Evolutionary conservation across 257 asterid genomes (phyloP), one percentile per base, ranked within the genome.

Genomic region (Ehretia macrophylla): DNA sequence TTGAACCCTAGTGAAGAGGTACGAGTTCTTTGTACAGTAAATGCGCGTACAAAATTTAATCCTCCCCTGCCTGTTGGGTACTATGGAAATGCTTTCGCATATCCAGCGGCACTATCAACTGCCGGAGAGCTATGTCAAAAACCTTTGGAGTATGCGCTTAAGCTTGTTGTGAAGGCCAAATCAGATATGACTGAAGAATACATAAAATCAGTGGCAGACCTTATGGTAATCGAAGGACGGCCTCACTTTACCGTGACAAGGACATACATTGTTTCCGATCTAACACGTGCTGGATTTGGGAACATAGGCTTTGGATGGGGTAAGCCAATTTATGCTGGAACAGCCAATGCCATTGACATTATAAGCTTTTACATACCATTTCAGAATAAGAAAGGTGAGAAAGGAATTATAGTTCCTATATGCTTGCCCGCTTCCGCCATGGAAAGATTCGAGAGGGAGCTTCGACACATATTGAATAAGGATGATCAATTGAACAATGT

Each of bases 271-370:
- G 67, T 49, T 21, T 62, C 58, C 5, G 62, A 57, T 38, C 21
- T 57, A 11, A 38, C 32, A 0, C 49, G 62, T 0, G 51, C 22
- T 19, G 67, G 67, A 32, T 62, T 62, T 19, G 27, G 17, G 3
- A 45, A 50, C 11, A 10, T 50, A 4, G 58, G 47, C 32, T 50
- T 62, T 12, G 67, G 67, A 12, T 62, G 67, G 67, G 67, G 67
- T 8, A 23, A 47, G 13, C 18, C 65, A 14, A 38, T 23, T 46
- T 60, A 20, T 11, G 56, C 39, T 17, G 67, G 67, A 13, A 45
- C 62, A 12, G 47, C 61, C 14, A 8, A 56, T 1, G 62, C 8
- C 14, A 37, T 57, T 38, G 46, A 19, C 1, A 45, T 19, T 5
- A 1, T 57, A 10, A 57, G 48, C 17, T 57, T 37, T 32, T 32